Percentiles rank a stretch among this genome's conserved stretches.
phyloP scores from a whole-genome alignment of 345 rosid genomes.

The Syzygium aqueum region DNA sequence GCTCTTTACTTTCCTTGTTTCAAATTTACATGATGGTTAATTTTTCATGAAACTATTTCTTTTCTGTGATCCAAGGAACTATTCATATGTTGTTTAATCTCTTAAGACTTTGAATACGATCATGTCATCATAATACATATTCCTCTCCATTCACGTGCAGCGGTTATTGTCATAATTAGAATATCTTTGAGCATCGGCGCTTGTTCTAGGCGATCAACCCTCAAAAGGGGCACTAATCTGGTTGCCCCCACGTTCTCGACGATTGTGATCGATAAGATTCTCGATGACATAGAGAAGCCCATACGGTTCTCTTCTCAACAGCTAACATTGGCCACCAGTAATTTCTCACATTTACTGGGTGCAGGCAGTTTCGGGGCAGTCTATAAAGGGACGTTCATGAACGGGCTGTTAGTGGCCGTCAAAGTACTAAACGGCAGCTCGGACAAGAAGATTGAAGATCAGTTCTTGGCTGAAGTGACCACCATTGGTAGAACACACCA shows the following conservation, averaged over 20 bases:
- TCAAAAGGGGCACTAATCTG: neutral
- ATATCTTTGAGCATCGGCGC: neutral
- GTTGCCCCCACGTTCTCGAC: neutral
- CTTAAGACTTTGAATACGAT: neutral
- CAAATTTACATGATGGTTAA: neutral
- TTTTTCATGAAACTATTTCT: neutral
- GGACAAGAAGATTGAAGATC: neutral
- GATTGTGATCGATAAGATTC: neutral
- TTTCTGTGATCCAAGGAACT: neutral
- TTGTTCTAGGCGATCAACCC: neutral
- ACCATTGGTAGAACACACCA: conserved; percentile 10
- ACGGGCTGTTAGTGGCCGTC: neutral
- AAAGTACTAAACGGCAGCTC: neutral
- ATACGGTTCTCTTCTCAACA: neutral
- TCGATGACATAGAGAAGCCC: neutral
- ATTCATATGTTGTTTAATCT: neutral
- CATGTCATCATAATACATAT: neutral
- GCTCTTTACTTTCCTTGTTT: neutral
- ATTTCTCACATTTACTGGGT: neutral
- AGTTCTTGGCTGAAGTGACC: conserved; percentile 9
- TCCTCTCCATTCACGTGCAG: neutral
- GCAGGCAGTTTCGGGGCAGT: neutral
- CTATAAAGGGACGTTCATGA: neutral
- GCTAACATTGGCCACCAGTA: conserved; percentile 1
- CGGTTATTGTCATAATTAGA: neutral